Percentiles rank a stretch among this genome's conserved stretches.
phyloP scores from a whole-genome alignment of 139 green algal genomes.

The Spirogloea muscicola region DNA sequence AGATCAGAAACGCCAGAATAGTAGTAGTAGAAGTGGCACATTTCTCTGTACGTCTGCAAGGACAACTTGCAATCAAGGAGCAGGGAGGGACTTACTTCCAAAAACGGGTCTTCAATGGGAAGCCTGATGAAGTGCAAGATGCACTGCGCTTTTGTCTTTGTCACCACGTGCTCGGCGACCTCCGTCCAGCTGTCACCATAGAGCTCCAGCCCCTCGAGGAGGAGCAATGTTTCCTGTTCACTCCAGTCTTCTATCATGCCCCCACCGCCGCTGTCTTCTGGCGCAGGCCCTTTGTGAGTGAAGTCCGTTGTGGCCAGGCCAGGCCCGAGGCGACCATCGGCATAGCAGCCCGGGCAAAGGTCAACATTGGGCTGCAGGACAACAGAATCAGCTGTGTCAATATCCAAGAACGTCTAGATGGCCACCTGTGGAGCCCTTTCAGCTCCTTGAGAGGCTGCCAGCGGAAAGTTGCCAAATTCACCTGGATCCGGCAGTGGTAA shows the following conservation, averaged over 20 bases:
- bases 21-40: no score
- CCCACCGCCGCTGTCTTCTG: background rate
- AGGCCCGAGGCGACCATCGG: slow-evolving; percentile 72
- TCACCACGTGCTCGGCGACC: slow-evolving; percentile 83
- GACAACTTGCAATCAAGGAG: no score
- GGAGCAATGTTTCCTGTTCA: slow-evolving; percentile 69
- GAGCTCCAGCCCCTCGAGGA: slow-evolving; percentile 77
- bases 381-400: no score
- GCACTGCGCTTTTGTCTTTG: slow-evolving; percentile 73
- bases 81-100: no score
- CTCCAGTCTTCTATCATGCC: slow-evolving; percentile 56
- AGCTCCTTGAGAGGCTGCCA: no score
- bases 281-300: slow-evolving; percentile 36
- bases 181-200: slow-evolving; percentile 75
- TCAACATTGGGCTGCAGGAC: slow-evolving; percentile 52
- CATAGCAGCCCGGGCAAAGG: slow-evolving; percentile 55
- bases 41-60: no score
- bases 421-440: no score
- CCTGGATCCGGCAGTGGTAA: slow-evolving; percentile 75
- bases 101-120: slow-evolving; percentile 82
- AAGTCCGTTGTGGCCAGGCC: slow-evolving; percentile 77
- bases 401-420: no score
- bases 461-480: no score
- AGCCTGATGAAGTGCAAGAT: slow-evolving; percentile 81
- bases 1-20: no score